These are phyloP conservation scores for Populus trichocarpa DNA, from an alignment of 441 rosid genomes.

Conservation along the genomic window DNA sequence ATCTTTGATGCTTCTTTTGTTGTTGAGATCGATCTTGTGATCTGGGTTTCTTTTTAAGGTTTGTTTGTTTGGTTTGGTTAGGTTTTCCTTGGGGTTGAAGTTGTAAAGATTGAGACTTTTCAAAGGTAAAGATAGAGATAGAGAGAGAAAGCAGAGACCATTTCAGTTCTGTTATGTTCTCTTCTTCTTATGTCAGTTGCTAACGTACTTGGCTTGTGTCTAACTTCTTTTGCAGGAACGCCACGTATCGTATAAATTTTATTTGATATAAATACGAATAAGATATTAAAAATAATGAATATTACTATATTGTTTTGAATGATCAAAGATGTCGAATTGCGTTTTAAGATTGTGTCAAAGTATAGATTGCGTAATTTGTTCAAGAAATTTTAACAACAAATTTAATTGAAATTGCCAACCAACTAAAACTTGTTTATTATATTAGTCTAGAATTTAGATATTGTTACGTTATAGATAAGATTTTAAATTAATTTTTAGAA, in stretches of 20 bases:
- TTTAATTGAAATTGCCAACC: background rate
- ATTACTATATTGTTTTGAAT: background rate
- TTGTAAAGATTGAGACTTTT: background rate
- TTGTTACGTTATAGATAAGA: background rate
- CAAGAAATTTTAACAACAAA: no score
- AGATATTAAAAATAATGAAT: background rate
- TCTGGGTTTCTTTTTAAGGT: background rate
- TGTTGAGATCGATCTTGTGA: background rate
- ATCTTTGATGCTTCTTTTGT: slow-evolving; percentile 22
- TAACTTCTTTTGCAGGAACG: no score
- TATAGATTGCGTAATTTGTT: background rate
- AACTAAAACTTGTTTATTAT: background rate
- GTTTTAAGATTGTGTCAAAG: background rate
- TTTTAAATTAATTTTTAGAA: no score
- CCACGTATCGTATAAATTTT: background rate
- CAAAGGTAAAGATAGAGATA: background rate
- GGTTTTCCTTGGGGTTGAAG: background rate
- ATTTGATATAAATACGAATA: background rate
- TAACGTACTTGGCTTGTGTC: no score
- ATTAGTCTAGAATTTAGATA: background rate
- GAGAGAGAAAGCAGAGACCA: background rate
- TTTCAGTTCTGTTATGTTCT: background rate
- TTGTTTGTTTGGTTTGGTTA: background rate
- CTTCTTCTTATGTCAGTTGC: no score
- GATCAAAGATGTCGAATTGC: background rate